A percentile compares a stretch with the other conserved stretches of the same genome.
phyloP scores from a whole-genome alignment of 2,329 filamentous ascomycete species.

The Epichloe scottii region DNA sequence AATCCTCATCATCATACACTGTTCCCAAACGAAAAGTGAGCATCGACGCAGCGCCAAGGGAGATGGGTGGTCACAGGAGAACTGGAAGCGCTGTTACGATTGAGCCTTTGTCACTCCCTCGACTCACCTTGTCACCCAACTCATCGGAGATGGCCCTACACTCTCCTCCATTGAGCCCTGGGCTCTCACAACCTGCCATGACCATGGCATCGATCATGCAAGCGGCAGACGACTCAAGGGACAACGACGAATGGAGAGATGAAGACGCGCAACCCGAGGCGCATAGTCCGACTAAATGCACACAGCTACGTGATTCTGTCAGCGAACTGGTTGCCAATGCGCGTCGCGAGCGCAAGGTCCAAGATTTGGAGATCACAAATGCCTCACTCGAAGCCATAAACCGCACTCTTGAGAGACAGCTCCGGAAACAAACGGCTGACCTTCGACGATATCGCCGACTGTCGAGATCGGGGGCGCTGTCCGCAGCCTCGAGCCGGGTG shows the following conservation, averaged over 20 bases:
- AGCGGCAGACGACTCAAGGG: conserved; percentile 37
- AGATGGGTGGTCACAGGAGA: conserved; percentile 26
- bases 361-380: conserved; percentile 94
- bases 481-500: conserved; percentile 34
- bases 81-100: conserved; percentile 25
- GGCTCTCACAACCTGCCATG: conserved; percentile 22
- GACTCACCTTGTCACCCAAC: conserved; percentile 18
- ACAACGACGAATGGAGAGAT: conserved; percentile 15
- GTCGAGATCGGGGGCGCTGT: conserved; percentile 66
- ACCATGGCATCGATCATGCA: conserved; percentile 45
- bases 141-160: conserved; percentile 19
- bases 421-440: conserved; percentile 84
- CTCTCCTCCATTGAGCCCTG: conserved; percentile 24
- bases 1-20: conserved; percentile 9
- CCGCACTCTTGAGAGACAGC: conserved; percentile 75
- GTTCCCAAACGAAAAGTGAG: conserved; percentile 29
- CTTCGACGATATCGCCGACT: conserved; percentile 76
- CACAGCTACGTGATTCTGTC: conserved; percentile 42
- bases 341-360: conserved; percentile 81
- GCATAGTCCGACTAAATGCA: conserved; percentile 47
- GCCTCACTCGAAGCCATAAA: conserved; percentile 93
- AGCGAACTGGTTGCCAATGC: conserved; percentile 79
- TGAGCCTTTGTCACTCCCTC: conserved; percentile 24
- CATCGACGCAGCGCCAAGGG: conserved; percentile 26
- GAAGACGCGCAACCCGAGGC: conserved; percentile 20